Conservation (phyloP, 176 grass and related monocot species). For the Oryza australiensis region DNA sequence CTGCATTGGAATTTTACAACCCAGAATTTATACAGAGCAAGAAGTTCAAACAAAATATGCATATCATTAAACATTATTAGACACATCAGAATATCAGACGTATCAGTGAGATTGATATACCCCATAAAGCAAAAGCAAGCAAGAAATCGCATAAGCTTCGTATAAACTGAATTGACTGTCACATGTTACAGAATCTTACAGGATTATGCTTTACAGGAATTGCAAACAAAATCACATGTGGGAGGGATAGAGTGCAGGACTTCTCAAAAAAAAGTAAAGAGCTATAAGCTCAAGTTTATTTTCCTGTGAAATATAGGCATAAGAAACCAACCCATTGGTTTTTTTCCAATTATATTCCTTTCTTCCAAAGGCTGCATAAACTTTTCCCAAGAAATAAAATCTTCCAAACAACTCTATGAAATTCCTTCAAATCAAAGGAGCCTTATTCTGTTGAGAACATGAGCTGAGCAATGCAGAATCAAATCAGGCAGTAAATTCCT, state of each 20-base stretch:
- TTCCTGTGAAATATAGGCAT: neutral
- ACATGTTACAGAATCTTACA: neutral
- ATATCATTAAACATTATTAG: slow-evolving; percentile 26
- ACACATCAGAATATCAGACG: neutral
- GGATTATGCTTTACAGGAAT: neutral
- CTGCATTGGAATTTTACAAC: slow-evolving; percentile 46
- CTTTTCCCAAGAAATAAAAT: neutral
- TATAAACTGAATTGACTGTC: slow-evolving; percentile 2
- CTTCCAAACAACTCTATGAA: neutral
- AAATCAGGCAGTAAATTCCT: slow-evolving; percentile 11
- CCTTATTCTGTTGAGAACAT: neutral
- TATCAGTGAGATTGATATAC: neutral
- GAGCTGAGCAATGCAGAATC: slow-evolving; percentile 31
- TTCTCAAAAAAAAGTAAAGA: neutral
- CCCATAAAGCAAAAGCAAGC: slow-evolving; percentile 29
- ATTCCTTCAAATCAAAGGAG: too few relatives aligned
- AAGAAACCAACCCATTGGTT: neutral
- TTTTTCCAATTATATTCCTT: neutral
- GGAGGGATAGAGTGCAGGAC: neutral
- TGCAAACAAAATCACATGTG: neutral
- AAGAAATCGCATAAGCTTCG: slow-evolving; percentile 11
- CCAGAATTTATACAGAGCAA: slow-evolving; percentile 17
- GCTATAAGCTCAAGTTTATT: neutral
- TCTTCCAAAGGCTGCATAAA: neutral
- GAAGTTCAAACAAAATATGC: slow-evolving; percentile 12